Evolutionary conservation across 202 grass and related monocot species (phyloP), one percentile per base, ranked within the genome.

Genomic region (Zizania palustris): DNA sequence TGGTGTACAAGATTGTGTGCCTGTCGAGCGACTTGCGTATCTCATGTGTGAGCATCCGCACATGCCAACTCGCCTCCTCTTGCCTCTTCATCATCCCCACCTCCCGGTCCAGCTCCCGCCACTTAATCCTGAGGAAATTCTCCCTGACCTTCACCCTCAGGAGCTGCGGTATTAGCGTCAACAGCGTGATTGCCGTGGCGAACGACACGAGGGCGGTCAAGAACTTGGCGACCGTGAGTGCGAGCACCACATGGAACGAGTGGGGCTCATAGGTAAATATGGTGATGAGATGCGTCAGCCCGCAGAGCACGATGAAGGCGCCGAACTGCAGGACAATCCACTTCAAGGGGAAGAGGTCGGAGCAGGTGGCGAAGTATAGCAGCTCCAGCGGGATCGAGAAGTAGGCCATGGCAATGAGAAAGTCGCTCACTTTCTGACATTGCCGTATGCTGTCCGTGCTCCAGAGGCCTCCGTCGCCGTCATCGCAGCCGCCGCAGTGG

Each of bases 361-460:
- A 90, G 58, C 95, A 98, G 21, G 89, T 94, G 33, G 87, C 87
- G 20, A 98, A 98, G 85, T 92, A 98, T 65, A 95, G 80, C 69
- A 98, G 85, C 72, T 98, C 95, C 11, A 98, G 83, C 4, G 95
- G 89, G 83, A 98, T 98, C 49, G 95, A 98, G 83, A 98, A 98
- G 73, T 98, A 98, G 40, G 95, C 95, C n/a, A 85, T 41, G n/a
- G 95, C 87, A 44, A 98, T 98, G 58, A 98, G 81, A 62, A 98
- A 92, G 83, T 98, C 95, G 61, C 95, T 83, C 46, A 92, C 91
- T 65, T 95, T 98, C 74, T 98, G 95, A 45, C 95, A 98, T 13
- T 87, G 91, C 65, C 92, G 65, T 44, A 98, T 98, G 77, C 62
- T 90, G 40, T 90, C 91, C 0, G 77, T 42, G 71, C 71, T 88